Conservation (phyloP, 2,329 filamentous ascomycete genomes). For the Albophoma yamanashiensis region DNA sequence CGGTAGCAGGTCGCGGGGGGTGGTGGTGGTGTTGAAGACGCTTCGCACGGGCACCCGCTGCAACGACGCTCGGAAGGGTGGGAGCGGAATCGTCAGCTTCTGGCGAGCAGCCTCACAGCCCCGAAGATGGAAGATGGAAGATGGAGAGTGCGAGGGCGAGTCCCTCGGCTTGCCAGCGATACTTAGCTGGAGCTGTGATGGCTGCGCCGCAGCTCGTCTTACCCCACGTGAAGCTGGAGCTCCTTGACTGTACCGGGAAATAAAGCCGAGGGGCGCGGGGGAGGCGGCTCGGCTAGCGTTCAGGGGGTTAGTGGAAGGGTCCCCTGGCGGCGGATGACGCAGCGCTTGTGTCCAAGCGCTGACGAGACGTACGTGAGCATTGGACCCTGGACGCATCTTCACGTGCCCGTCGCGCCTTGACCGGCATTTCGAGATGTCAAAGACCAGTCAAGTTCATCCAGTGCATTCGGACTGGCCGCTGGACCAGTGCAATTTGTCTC, state of each 20-base stretch:
- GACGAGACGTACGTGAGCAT: too few relatives aligned
- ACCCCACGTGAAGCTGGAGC: background rate
- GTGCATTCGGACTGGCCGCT: background rate
- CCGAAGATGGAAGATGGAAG: background rate
- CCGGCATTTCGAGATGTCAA: too few relatives aligned
- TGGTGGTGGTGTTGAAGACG: background rate
- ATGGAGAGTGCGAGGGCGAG: background rate
- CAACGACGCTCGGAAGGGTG: background rate
- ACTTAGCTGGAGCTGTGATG: background rate
- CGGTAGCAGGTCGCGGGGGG: background rate
- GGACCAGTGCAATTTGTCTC: background rate
- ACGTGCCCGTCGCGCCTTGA: too few relatives aligned
- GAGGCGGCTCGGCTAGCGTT: background rate
- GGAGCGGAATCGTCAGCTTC: background rate
- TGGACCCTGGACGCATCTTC: too few relatives aligned
- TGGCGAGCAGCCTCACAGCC: background rate
- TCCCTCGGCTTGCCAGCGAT: background rate
- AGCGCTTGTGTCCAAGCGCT: too few relatives aligned
- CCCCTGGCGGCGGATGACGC: background rate
- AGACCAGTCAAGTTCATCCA: too few relatives aligned
- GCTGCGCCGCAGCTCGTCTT: background rate
- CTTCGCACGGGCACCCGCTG: background rate
- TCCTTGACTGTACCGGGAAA: background rate
- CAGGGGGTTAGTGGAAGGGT: too few relatives aligned
- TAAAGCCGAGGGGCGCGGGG: background rate